Percentiles rank a stretch among this genome's conserved stretches.
phyloP scores from a whole-genome alignment of 2,329 filamentous ascomycete species.

The Trichophyton benhamiae region DNA sequence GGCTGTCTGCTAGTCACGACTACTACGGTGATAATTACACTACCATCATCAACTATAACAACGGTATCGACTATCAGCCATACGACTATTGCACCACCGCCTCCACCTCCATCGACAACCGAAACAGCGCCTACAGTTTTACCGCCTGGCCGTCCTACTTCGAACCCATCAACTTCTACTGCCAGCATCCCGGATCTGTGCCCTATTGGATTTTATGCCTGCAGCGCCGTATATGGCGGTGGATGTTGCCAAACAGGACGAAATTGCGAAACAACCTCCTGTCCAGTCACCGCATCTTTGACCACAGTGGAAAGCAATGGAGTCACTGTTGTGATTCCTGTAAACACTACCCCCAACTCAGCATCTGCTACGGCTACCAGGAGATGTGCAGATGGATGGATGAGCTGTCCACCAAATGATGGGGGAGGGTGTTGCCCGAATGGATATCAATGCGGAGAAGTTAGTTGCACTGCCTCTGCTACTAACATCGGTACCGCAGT shows the following conservation, averaged over 20 bases:
- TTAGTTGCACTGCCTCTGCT: conserved; percentile 52
- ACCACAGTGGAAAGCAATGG: conserved; percentile 54
- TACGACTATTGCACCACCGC: conserved; percentile 25
- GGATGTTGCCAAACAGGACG: conserved; percentile 83
- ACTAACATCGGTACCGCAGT: conserved; percentile 44
- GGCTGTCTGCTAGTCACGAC: conserved; percentile 37
- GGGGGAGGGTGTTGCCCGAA: conserved; percentile 74
- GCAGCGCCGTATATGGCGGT: conserved; percentile 64
- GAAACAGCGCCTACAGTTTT: conserved; percentile 22
- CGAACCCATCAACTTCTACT: conserved; percentile 23
- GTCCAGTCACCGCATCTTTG: conserved; percentile 47
- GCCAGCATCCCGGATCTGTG: conserved; percentile 41
- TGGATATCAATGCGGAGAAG: conserved; percentile 60
- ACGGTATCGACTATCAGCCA: conserved; percentile 25
- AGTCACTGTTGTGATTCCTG: conserved; percentile 56
- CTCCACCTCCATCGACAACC: conserved; percentile 22
- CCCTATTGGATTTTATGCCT: conserved; percentile 85
- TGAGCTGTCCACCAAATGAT: conserved; percentile 50
- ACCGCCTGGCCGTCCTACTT: conserved; percentile 18
- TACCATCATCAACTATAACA: conserved; percentile 17
- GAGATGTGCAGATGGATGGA: conserved; percentile 70
- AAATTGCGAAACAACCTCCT: conserved; percentile 70
- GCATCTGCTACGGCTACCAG: conserved; percentile 22
- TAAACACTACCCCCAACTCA: conserved; percentile 33
- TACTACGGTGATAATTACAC: conserved; percentile 3